Base-by-base conservation (phyloP, 2,329 filamentous ascomycete genomes). In the Exserohilum rostratum region DNA sequence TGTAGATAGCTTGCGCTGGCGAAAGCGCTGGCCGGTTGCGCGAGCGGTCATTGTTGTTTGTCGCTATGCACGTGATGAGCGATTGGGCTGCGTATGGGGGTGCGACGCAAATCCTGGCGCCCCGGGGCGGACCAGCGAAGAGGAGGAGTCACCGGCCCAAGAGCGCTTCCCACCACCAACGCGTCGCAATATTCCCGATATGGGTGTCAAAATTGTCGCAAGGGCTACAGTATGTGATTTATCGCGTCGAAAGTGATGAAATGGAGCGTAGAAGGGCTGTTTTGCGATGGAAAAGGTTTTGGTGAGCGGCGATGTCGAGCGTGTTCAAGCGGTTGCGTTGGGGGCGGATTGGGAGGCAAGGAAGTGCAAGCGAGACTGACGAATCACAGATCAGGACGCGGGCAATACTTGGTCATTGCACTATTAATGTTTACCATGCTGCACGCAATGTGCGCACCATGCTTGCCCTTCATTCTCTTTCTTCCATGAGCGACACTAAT, bases 1-100 rank as follows among this genome's bases (percentile, higher is more conserved):
- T 72, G 90, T 87, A 78, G 89, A 95, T 78, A 97, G 86, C 83
- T 98, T 98, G 81, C 91, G 90, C 83, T 90, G 88, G 75, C 90
- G 85, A 75, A 91, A 87, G 79, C 88, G 88, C 78, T 87, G 69
- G 49, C 69, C 72, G 13, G 70, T 70, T 33, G 69, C 67, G 47
- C 75, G 68, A 59, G 69, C 63, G 58, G 74, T 71, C 75, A 76
- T 77, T 59, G 44, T 68, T 65, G 37, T 55, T 51, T 43, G 54
- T 54, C 55, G 61, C 48, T 60, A 48, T 47, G 59, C 68, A 71
- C 68, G 68, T 71, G 68, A 71, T 64, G 37, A 50, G 34, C 38
- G 38, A 45, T 55, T 45, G 51, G 51, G 46, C 47, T 50, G 44
- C 30, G 53, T 51, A 55, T 46, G 43, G 43, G 44, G 34, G 47